Evolutionary conservation across 768 basidiomycete genomes (phyloP), one percentile per base, ranked within the genome.

Genomic region (Leccinellum luteum): DNA sequence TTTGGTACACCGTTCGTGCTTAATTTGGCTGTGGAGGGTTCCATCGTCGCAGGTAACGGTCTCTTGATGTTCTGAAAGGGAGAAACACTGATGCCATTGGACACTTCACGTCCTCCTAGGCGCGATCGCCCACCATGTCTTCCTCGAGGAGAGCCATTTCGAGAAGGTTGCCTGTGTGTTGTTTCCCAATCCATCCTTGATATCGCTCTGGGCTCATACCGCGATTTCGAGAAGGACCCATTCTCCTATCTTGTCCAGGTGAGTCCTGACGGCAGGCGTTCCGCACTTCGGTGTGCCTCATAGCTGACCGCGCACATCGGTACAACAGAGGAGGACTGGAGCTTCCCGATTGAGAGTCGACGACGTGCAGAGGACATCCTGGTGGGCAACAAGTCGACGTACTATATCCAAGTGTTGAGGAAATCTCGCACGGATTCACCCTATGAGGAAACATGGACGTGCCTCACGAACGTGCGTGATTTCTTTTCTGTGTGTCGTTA

Each of bases 341-440:
- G 80, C 0, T 86, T 86, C 71, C 75, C 80, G 0, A 54, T 76
- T 6, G 76, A 76, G 13, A 73, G 75, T 0, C 81, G 85, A 23
- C 76, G 79, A 21, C 74, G 78, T 0, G 85, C 83, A 0, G 84
- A 86, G 57, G 82, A 83, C 44, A 78, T 85, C 10, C 61, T 86
- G 25, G 72, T 78, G 1, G 77, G 75, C 31, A 73, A 66, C 17
- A 81, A 82, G 51, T 74, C 78, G 7, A 72, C 34, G 15, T 34
- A 34, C 34, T 34, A 34, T 34, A 34, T 34, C 66, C 2, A 86
- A 85, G 65, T 75, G 4, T 86, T 86, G 73, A 0, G 73, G n/a
- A n/a, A n/a, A n/a, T 81, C 5, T 31, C 53, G 1, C 69, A 70
- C 15, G 69, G 67, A 6, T 70, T 70, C 13, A 63, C 67, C 4